Evolutionary conservation across 495 filamentous ascomycete genomes (phyloP), one percentile per base, ranked within the genome.

Genomic region (Aspergillus haitiensis): DNA sequence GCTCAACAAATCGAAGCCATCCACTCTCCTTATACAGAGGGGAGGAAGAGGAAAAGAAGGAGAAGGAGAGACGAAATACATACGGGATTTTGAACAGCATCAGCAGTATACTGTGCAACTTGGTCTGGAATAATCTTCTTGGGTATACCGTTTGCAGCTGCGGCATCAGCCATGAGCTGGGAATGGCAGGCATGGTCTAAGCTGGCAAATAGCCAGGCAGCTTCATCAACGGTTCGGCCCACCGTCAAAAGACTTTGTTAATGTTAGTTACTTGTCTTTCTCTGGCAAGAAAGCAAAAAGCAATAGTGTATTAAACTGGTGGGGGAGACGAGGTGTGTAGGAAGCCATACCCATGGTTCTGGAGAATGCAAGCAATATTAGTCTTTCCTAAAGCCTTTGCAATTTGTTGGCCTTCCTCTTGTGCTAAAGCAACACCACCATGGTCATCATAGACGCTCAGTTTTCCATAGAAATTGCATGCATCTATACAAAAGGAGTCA

Each of bases 101-200:
- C 64, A 27, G 76, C 76, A 7, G 75, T 79, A 52, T 71, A 77
- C 34, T 72, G 54, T 10, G 76, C 76, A 11, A 72, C 71, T 13
- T 75, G 64, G 47, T 73, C 52, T 5, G 58, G 56, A 37, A 82
- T 73, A 33, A 83, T 82, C 70, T 78, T 86, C 74, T 84, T 80
- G 42, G 81, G 75, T 7, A 83, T 69, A n/a, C 78, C 80, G 21
- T 75, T 82, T 1, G 78, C 80, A 1, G 85, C 76, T 0, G 85
- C 85, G 2, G 84, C 84, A 58, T 88, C 86, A 0, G 84, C 85
- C 45, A 89, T 71, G 31, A 89, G 71, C 65, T 89, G 86, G 8
- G 84, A 82, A 46, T 87, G 84, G 60, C 86, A 89, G 27, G 83
- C 82, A 62, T 84, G 79, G 55, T 89, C 86, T 21, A 89, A 71